These are phyloP conservation scores for Chiua virens DNA, from an alignment of 768 basidiomycete genomes.

Conservation along the genomic window DNA sequence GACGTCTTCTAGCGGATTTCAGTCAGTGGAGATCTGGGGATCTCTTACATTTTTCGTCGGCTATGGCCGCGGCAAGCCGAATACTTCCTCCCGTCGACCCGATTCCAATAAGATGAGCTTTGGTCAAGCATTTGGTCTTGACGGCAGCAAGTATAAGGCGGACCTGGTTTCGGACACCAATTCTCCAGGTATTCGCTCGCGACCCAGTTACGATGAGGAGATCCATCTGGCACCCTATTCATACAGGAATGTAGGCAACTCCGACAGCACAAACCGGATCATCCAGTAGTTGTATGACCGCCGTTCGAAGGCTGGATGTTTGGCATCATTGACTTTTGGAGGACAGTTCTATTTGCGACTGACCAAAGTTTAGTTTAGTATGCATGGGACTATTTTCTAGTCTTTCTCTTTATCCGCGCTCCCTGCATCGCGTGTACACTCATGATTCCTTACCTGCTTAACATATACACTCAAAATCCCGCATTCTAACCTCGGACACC, in stretches of 20 bases:
- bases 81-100: slow-evolving; percentile 20
- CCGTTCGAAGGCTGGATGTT: background rate
- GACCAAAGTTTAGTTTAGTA: background rate
- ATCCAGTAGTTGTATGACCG: background rate
- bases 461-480: no score
- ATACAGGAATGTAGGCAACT: slow-evolving; percentile 9
- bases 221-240: slow-evolving; percentile 41
- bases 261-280: slow-evolving; percentile 8
- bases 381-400: background rate
- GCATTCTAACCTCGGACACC: no score
- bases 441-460: no score
- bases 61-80: slow-evolving; percentile 34
- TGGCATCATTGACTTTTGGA: background rate
- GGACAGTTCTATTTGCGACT: background rate
- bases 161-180: slow-evolving; percentile 5
- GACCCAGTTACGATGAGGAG: slow-evolving; percentile 41
- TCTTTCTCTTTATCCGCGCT: background rate
- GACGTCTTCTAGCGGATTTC: slow-evolving; percentile 56
- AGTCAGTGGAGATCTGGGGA: slow-evolving; percentile 55
- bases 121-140: slow-evolving; percentile 41
- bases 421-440: no score
- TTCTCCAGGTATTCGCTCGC: slow-evolving; percentile 12
- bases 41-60: slow-evolving; percentile 64
- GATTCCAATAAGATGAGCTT: slow-evolving; percentile 33
- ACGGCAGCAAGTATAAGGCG: slow-evolving; percentile 16